Conservation (phyloP, 2,329 filamentous ascomycete species). For the Aquanectria penicillioides region DNA sequence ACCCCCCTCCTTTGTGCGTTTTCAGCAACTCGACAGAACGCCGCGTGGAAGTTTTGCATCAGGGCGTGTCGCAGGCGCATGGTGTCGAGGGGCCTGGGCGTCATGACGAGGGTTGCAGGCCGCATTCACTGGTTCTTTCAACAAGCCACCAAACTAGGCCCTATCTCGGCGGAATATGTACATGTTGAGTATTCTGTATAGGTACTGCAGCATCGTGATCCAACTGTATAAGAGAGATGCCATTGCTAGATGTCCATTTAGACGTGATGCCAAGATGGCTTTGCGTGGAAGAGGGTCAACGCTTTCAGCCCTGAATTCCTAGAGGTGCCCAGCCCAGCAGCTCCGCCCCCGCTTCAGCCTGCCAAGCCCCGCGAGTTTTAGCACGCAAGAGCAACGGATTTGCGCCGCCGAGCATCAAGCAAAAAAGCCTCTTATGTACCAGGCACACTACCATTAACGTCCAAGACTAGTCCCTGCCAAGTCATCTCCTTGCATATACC, state of each 20-base stretch:
- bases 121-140: too few relatives aligned
- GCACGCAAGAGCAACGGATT: constrained; percentile 7
- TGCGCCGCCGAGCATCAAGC: constrained; percentile 1
- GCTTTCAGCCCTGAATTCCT: constrained; percentile 11
- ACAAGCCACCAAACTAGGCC: background rate
- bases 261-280: constrained; percentile 22
- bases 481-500: background rate
- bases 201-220: background rate
- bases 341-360: too few relatives aligned
- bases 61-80: too few relatives aligned
- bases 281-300: constrained; percentile 1
- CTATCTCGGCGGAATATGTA: background rate
- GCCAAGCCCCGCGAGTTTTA: background rate
- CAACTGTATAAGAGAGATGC: background rate
- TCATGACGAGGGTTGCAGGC: too few relatives aligned
- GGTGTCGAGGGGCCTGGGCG: too few relatives aligned
- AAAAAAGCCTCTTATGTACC: background rate
- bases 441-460: constrained; percentile 4
- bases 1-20: too few relatives aligned
- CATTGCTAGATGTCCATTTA: constrained; percentile 23
- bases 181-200: background rate
- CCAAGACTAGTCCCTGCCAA: too few relatives aligned
- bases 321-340: too few relatives aligned
- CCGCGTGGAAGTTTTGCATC: too few relatives aligned
- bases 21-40: too few relatives aligned